Conservation (phyloP, 2,329 filamentous ascomycete genomes). For the Colletotrichum destructivum region DNA sequence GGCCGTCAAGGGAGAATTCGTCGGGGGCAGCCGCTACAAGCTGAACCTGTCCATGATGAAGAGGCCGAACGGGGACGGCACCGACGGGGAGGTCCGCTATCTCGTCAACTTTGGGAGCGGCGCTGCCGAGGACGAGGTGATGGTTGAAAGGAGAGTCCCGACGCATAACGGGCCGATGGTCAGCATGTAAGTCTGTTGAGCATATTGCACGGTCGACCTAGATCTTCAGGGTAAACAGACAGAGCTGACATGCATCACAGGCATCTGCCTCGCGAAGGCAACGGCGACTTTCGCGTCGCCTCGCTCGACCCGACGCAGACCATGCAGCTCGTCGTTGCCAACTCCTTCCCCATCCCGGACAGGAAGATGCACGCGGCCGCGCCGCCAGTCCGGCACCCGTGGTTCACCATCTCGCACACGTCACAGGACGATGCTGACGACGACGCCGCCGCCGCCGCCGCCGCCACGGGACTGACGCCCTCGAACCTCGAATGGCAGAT, state of each 20-base stretch:
- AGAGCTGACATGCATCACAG: conserved; percentile 1
- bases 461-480: not conserved
- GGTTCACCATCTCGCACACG: conserved; percentile 21
- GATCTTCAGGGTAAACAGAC: not conserved
- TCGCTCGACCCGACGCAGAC: not conserved
- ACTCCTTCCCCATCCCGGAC: conserved; percentile 20
- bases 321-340: not conserved
- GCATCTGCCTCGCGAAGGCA: conserved; percentile 5
- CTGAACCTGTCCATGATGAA: conserved; percentile 39
- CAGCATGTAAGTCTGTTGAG: conserved; percentile 6
- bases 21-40: conserved; percentile 40
- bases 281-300: conserved; percentile 14
- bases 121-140: not conserved
- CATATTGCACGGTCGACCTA: too few relatives aligned
- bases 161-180: conserved; percentile 15
- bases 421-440: not conserved
- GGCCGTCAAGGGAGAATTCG: conserved; percentile 16
- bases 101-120: conserved; percentile 24
- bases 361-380: not conserved
- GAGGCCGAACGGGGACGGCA: conserved; percentile 40
- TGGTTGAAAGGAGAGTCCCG: conserved; percentile 1
- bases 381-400: conserved; percentile 20
- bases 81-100: conserved; percentile 35
- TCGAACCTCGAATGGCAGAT: conserved; percentile 33
- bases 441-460: too few relatives aligned